Evolutionary conservation across 2,329 filamentous ascomycete genomes (phyloP).

Genomic region (Gaeumannomyces sp.): DNA sequence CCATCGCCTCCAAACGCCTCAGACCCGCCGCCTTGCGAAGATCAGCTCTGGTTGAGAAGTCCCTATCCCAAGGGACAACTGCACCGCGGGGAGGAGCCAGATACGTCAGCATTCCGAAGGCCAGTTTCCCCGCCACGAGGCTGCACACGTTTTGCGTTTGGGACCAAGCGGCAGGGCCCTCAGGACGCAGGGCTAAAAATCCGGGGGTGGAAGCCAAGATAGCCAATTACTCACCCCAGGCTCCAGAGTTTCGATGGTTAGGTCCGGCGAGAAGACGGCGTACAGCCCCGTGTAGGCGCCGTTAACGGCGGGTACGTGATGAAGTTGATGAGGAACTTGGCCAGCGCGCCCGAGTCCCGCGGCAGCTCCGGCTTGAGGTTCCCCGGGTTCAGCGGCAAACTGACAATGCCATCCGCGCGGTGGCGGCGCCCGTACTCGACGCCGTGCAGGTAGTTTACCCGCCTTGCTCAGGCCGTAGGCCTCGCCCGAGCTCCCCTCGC

Average conservation of each 20-base stretch:
- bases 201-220: no score
- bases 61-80: slow-evolving; percentile 33
- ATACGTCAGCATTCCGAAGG: not conserved
- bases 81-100: not conserved
- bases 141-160: not conserved
- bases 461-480: slow-evolving; percentile 19
- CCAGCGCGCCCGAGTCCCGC: slow-evolving; percentile 13
- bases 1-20: slow-evolving; percentile 32
- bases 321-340: slow-evolving; percentile 10
- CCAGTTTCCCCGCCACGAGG: no score
- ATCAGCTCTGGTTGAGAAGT: slow-evolving; percentile 22
- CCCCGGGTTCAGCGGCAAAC: slow-evolving; percentile 11
- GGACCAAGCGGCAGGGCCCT: no score
- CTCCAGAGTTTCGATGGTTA: slow-evolving; percentile 23
- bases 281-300: slow-evolving; percentile 35
- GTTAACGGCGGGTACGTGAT: slow-evolving; percentile 15
- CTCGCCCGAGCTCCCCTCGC: not conserved
- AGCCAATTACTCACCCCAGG: slow-evolving; percentile 16
- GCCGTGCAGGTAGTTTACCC: slow-evolving; percentile 18
- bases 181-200: no score
- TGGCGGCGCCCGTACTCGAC: slow-evolving; percentile 20
- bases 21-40: slow-evolving; percentile 23
- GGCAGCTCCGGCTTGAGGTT: slow-evolving; percentile 20
- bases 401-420: slow-evolving; percentile 20
- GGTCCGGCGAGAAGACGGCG: slow-evolving; percentile 29